phyloP scores from a whole-genome alignment of 495 filamentous ascomycete genomes.

The Chaetomidium leptoderma region DNA sequence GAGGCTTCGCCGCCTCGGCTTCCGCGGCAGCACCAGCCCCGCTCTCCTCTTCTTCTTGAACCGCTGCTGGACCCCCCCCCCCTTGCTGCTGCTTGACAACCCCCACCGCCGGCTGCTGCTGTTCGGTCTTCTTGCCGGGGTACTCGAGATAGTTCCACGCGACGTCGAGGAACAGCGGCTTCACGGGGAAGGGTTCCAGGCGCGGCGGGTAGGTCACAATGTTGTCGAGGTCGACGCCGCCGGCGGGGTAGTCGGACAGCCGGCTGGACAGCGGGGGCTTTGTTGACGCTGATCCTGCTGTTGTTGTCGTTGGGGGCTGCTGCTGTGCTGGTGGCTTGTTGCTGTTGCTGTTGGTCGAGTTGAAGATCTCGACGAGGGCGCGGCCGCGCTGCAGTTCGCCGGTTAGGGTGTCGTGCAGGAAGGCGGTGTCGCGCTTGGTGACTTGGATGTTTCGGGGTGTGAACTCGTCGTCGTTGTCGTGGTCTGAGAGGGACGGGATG shows the following conservation, averaged over 20 bases:
- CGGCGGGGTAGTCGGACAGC: slow-evolving; percentile 66
- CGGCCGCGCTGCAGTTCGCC: slow-evolving; percentile 70
- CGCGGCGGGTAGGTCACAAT: slow-evolving; percentile 83
- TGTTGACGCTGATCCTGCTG: slow-evolving; percentile 5
- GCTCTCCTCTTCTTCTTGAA: not conserved
- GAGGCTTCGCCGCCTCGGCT: slow-evolving; percentile 44
- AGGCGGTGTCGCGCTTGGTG: slow-evolving; percentile 49
- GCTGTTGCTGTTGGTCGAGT: slow-evolving; percentile 37
- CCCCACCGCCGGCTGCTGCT: not conserved
- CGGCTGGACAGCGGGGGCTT: slow-evolving; percentile 59
- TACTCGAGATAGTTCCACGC: slow-evolving; percentile 99
- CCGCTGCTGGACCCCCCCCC: slow-evolving; percentile 9
- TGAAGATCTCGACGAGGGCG: slow-evolving; percentile 75
- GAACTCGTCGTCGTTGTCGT: slow-evolving; percentile 25
- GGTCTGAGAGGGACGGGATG: slow-evolving; percentile 34
- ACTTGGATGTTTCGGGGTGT: slow-evolving; percentile 54
- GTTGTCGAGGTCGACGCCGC: slow-evolving; percentile 65
- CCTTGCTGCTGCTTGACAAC: not conserved
- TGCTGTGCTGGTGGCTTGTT: slow-evolving; percentile 7
- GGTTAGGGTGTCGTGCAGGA: slow-evolving; percentile 57
- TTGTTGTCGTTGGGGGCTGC: not conserved
- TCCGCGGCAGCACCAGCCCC: slow-evolving; percentile 23
- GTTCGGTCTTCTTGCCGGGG: slow-evolving; percentile 51
- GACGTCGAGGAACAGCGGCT: slow-evolving; percentile 93
- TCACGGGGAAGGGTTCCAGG: slow-evolving; percentile 80